phyloP scores from a whole-genome alignment of 805 yeast species.

The Pichia heedii region DNA sequence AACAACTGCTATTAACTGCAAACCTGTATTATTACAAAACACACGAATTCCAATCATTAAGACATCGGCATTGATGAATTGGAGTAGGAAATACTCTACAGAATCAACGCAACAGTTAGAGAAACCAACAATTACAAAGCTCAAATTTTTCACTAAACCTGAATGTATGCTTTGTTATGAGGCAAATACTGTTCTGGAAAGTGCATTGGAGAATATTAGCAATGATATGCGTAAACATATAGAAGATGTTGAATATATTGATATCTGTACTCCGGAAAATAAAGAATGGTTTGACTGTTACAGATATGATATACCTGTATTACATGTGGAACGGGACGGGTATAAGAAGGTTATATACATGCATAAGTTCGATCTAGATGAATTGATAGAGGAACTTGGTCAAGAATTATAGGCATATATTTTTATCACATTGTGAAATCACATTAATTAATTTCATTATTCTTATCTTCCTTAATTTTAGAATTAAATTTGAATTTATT shows the following conservation, averaged over 20 bases:
- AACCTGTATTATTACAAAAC: too few species aligned
- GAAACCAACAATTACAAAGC: constrained; percentile 9
- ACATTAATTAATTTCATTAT: too few species aligned
- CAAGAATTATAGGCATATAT: constrained; percentile 21
- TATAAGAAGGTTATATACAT: constrained; percentile 48
- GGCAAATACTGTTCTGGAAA: constrained; percentile 44
- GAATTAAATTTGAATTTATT: too few species aligned
- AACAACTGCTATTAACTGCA: too few species aligned
- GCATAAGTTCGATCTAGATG: constrained; percentile 54
- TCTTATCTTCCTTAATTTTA: too few species aligned
- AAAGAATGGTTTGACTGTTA: constrained; percentile 61
- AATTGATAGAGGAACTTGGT: constrained; percentile 42
- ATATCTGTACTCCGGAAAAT: constrained; percentile 53
- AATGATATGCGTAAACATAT: constrained; percentile 18
- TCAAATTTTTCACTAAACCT: constrained; percentile 61
- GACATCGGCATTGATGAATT: too few species aligned
- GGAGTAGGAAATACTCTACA: neutral
- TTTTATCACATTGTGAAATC: too few species aligned
- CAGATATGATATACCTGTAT: constrained; percentile 69
- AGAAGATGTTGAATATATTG: constrained; percentile 35
- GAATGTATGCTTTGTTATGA: constrained; percentile 62
- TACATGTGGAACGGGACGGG: constrained; percentile 51
- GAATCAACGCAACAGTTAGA: too few species aligned
- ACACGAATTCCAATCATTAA: too few species aligned
- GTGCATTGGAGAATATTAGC: constrained; percentile 28